Base-by-base conservation (phyloP, 495 filamentous ascomycete species). In the Aspergillus haitiensis region DNA sequence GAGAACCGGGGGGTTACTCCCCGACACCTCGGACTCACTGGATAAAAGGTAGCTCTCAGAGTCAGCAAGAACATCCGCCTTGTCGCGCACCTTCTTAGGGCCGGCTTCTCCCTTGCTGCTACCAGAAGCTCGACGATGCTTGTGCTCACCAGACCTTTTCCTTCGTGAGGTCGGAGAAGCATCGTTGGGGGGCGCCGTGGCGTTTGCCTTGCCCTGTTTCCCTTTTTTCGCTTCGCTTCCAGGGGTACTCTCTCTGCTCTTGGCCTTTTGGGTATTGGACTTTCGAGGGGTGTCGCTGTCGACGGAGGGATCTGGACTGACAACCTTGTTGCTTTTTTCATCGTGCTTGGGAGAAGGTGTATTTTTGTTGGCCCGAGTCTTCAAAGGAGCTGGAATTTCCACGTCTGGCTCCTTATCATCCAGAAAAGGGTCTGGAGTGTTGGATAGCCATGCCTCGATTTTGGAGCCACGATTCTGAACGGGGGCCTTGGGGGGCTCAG, bases 361-460 rank as follows among this genome's bases (percentile, higher is more conserved):
- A n/a, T 65, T 60, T 48, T 66, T 66, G 42, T 67, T 71, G 15
- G 70, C 65, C 52, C 67, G 75, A 15, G 72, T 75, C 44, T 81
- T 78, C 40, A 79, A 56, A 7, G 81, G 70, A 31, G 73, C 73
- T 16, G 81, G 77, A 18, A 79, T 70, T 36, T 82, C 78, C 21
- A 69, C 71, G 36, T 75, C 68, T 13, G 69, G 55, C 33, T 68
- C 70, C 42, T 65, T 61, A 10, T 66, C 67, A 35, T 90, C 86
- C 18, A 88, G 64, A 61, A 92, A 91, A 7, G 89, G 88, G 63
- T 93, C 89, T 10, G 84, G 78, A 1, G 88, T 91, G 21, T 79
- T 80, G 51, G 86, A 86, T 35, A 93, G 73, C 89, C 89, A 93
- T 3, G 85, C 86, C 72, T 92, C 88, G 47, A 93, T 90, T 75